A percentile compares a stretch with the other conserved stretches of the same genome.
These are phyloP conservation scores for Camellia lanceoleosa DNA, from an alignment of 148 eudicot genomes.

Conservation along the genomic window DNA sequence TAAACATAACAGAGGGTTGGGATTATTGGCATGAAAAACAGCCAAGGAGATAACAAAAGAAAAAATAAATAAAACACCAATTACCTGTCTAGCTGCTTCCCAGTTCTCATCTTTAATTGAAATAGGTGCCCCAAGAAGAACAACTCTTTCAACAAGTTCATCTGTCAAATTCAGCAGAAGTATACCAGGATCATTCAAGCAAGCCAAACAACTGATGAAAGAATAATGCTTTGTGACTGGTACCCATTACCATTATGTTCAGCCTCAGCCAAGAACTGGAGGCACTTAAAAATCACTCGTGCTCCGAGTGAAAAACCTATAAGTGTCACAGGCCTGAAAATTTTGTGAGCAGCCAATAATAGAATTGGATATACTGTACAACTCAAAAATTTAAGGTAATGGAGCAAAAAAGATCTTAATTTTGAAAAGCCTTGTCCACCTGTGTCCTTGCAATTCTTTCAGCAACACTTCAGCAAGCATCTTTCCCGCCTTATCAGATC, in stretches of 20 bases:
- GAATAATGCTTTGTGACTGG: background rate
- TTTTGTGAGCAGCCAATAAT: constrained; percentile 15
- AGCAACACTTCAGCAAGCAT: constrained; percentile 85
- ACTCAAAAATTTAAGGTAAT: background rate
- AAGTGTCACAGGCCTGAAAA: constrained; percentile 94
- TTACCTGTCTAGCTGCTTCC: constrained; percentile 93
- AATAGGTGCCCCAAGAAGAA: constrained; percentile 90
- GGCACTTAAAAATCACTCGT: constrained; percentile 89
- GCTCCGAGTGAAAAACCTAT: constrained; percentile 98
- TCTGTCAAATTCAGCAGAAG: constrained; percentile 41
- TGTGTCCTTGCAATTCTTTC: constrained; percentile 89
- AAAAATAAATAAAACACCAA: background rate
- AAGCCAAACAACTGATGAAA: background rate
- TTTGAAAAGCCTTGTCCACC: constrained; percentile 40
- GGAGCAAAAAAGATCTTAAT: background rate
- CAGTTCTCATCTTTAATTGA: constrained; percentile 78
- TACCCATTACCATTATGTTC: constrained; percentile 50
- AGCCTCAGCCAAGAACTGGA: constrained; percentile 59
- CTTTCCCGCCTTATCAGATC: constrained; percentile 98
- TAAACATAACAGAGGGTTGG: constrained; percentile 5
- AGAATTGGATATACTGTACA: constrained; percentile 8
- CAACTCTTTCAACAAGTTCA: constrained; percentile 89
- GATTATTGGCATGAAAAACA: background rate
- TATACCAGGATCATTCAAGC: constrained; percentile 15
- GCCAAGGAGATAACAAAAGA: background rate